Base-by-base conservation (phyloP, 2,329 filamentous ascomycete species). In the Conoideocrella luteorostrata region DNA sequence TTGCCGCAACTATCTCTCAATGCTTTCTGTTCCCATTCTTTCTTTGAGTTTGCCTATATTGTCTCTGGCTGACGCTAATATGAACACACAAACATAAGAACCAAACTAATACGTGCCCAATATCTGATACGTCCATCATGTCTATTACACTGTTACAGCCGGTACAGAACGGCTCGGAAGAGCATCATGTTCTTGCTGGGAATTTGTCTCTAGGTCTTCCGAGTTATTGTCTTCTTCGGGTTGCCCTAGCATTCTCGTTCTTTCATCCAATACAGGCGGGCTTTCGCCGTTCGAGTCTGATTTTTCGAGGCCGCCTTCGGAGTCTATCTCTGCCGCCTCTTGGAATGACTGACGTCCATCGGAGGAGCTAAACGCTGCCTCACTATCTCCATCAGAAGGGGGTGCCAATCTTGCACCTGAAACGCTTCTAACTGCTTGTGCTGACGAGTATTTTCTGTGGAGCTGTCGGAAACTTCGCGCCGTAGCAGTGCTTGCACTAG, bases 401-500 rank as follows among this genome's bases (percentile, higher is more conserved):
- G 75, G 63, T 2, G 64, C 63, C 26, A 77, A 59, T 43, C 60
- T 62, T 5, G 67, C 69, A 13, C 65, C 65, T 13, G 63, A 62
- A 4, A 57, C 59, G 35, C 64, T 64, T 50, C 70, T 69, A 34
- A 69, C 64, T 22, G 68, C 65, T 43, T 77, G 71, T 7, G 72
- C 70, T 2, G 74, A 71, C 13, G 77, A 75, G 56, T 77, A 80
- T 52, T 77, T 80, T 34, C 75, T 67, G 53, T 82, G 77, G 24
- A 83, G 64, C 30, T 82, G 77, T 30, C 76, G 71, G 56, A 83
- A 82, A 53, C 81, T 86, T 52, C 74, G 69, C 1, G 79, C 79
- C 3, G 83, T 85, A 15, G 80, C 77, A 10, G 82, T 84, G 61
- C 80, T 85, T 12, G 73, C 72, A 51, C 81, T 86, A 17, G 80